Percentiles rank a stretch among this genome's conserved stretches.
phyloP scores from a whole-genome alignment of 163 green algal genomes.

The Trebouxiophyceae sp. region DNA sequence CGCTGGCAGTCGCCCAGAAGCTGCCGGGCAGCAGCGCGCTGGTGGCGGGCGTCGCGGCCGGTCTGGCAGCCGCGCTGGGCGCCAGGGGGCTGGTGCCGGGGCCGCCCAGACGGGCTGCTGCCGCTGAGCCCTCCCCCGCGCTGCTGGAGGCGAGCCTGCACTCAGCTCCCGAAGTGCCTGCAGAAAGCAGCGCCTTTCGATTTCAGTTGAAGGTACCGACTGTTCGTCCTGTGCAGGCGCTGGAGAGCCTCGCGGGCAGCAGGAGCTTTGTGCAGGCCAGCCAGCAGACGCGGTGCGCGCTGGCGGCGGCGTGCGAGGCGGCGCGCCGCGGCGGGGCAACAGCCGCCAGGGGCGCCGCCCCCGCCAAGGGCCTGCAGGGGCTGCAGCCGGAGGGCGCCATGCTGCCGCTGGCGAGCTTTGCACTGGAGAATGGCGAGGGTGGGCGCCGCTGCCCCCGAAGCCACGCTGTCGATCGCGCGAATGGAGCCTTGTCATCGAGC shows the following conservation, averaged over 20 bases:
- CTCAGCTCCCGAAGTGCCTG: too few species aligned
- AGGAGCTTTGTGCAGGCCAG: background rate
- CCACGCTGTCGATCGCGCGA: background rate
- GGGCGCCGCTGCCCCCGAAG: background rate
- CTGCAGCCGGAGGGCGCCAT: background rate
- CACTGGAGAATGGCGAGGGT: background rate
- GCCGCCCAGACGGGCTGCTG: background rate
- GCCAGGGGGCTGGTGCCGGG: background rate
- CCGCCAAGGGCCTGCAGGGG: background rate
- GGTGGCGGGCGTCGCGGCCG: background rate
- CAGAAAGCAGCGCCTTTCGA: background rate
- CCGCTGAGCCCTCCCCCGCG: too few species aligned
- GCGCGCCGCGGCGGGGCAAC: too few species aligned
- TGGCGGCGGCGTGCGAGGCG: background rate
- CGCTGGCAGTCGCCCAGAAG: background rate
- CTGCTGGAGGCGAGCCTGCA: too few species aligned
- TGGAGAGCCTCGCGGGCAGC: background rate
- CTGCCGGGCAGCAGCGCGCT: background rate
- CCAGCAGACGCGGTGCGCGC: background rate
- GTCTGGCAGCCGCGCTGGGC: background rate
- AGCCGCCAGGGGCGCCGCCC: background rate
- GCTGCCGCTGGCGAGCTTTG: background rate
- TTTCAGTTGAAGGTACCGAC: background rate
- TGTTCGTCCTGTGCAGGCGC: background rate
- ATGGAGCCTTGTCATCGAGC: background rate